Evolutionary conservation across 73 alveolate genomes (phyloP).

Genomic region (Breviolum minutum): DNA sequence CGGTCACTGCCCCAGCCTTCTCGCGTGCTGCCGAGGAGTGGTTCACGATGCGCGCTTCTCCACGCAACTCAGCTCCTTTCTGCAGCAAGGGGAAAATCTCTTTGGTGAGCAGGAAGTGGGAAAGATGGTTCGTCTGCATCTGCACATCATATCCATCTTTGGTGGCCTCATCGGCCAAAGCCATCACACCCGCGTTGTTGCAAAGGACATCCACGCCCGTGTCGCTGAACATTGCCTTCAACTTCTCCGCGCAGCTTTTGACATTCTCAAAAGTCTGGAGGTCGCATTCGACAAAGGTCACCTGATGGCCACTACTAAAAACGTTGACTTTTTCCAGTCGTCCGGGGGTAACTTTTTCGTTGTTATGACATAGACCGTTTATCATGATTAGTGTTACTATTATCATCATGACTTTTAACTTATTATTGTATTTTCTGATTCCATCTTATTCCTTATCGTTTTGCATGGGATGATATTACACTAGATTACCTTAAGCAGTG

Average conservation of each 20-base stretch:
- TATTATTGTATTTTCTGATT: too few species aligned
- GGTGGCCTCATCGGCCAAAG: conserved; percentile 49
- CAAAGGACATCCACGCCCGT: conserved; percentile 41
- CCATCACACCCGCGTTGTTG: conserved; percentile 91
- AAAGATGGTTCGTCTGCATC: conserved; percentile 94
- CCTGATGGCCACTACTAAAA: too few species aligned
- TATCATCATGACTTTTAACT: too few species aligned
- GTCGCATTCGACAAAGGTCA: conserved; percentile 49
- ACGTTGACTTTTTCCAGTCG: too few species aligned
- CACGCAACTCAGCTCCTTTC: conserved; percentile 61
- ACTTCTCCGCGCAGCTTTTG: neutral
- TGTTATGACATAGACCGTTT: too few species aligned
- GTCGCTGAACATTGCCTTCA: conserved; percentile 39
- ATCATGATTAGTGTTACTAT: too few species aligned
- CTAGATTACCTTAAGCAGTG: too few species aligned
- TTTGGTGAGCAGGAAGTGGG: conserved; percentile 81
- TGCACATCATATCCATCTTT: conserved; percentile 92
- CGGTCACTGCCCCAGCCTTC: neutral
- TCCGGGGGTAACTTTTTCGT: too few species aligned
- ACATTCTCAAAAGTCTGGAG: conserved; percentile 34
- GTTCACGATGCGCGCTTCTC: conserved; percentile 89
- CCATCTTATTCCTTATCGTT: too few species aligned
- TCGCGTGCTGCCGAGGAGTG: conserved; percentile 94
- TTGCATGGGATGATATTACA: too few species aligned
- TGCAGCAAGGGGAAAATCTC: conserved; percentile 69